phyloP scores from a whole-genome alignment of 2,329 filamentous ascomycete genomes.

The Aquanectria penicillioides region DNA sequence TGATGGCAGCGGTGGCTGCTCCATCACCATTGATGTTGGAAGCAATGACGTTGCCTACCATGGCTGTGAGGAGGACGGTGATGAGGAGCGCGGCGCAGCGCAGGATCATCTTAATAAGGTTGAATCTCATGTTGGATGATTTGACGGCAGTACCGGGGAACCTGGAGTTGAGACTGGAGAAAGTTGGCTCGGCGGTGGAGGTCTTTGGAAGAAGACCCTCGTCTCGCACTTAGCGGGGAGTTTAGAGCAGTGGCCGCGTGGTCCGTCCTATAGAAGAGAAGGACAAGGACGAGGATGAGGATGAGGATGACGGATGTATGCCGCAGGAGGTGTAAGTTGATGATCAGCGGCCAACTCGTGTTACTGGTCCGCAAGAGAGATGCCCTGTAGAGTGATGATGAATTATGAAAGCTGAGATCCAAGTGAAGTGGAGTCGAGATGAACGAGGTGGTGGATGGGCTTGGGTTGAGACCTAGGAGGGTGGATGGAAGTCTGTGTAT shows the following conservation, averaged over 20 bases:
- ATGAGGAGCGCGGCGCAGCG: slow-evolving; percentile 62
- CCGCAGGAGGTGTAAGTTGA: neutral
- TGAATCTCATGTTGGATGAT: slow-evolving; percentile 43
- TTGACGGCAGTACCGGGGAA: slow-evolving; percentile 12
- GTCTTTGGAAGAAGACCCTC: no score
- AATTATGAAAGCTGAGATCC: slow-evolving; percentile 29
- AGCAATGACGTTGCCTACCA: slow-evolving; percentile 68
- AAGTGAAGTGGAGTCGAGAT: slow-evolving; percentile 22
- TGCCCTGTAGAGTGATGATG: slow-evolving; percentile 26
- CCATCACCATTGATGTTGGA: slow-evolving; percentile 55
- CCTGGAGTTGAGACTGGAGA: slow-evolving; percentile 9
- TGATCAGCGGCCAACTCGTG: slow-evolving; percentile 26
- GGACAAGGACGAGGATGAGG: no score
- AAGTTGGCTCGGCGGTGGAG: neutral
- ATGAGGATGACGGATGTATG: neutral
- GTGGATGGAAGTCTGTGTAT: slow-evolving; percentile 28
- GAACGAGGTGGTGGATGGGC: slow-evolving; percentile 28
- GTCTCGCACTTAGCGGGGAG: neutral
- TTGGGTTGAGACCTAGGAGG: slow-evolving; percentile 27
- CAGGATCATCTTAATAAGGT: slow-evolving; percentile 56
- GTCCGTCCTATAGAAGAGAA: no score
- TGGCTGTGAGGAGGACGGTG: slow-evolving; percentile 62
- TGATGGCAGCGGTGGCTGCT: slow-evolving; percentile 60
- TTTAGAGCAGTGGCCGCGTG: neutral
- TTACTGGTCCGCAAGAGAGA: slow-evolving; percentile 16